Evolutionary conservation across 345 rosid species (phyloP), one percentile per base, ranked within the genome.

Genomic region (Arabis alpina): DNA sequence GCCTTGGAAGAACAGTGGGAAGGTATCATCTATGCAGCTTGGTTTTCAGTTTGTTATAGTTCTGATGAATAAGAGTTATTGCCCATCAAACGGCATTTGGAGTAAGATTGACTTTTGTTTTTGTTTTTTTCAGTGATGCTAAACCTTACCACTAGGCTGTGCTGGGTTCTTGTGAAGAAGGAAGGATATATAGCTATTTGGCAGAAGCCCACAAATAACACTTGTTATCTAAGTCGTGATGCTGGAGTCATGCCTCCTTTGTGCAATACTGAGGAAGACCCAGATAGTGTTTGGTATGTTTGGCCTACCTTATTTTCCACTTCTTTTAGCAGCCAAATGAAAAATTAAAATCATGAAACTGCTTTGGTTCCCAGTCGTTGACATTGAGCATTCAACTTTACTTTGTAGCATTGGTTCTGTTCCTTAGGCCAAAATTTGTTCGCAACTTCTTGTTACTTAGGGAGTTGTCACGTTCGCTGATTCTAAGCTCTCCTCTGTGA

Each of bases 121-220:
- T 43, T n/a, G 23, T 19, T 77, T 28, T 66, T 61, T 69, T 54
- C 92, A 94, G 99, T 85, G 84, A 94, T 94, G 99, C 78, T 94
- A 56, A 81, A 88, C 73, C 91, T 94, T 68, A 91, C 97, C 14
- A 82, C 80, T 53, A 88, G 85, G 42, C 92, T 94, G 53, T 94
- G 99, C 84, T 94, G 99, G 99, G 79, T 79, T 68, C 93, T 91
- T 61, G 86, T 94, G 19, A 94, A 92, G 85, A 94, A 83, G 84
- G 99, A 86, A 78, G 98, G 99, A 57, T 92, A 91, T 70, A 80
- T 94, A 81, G 97, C 99, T 65, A 78, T 94, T 65, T 91, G 99
- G 99, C 82, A 80, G 81, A 91, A 94, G 75, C 97, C 99, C 53
- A 49, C 64, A 36, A 83, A 89, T 76, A 89, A 94, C 79, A 83